Conservation (phyloP, 768 basidiomycete genomes). For the Suillus hirtellus region DNA sequence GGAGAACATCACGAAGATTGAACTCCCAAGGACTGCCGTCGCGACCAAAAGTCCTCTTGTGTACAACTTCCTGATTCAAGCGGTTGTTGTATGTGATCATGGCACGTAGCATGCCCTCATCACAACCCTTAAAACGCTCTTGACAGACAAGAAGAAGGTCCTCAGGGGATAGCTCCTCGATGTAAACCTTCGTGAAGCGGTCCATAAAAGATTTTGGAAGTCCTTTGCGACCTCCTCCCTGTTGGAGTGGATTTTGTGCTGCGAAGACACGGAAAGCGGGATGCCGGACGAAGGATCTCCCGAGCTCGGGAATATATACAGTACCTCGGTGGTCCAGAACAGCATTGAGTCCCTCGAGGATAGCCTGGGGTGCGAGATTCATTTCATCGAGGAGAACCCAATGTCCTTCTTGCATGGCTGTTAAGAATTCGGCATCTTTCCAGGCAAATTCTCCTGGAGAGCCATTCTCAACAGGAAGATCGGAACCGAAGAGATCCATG, state of each 20-base stretch:
- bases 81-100: constrained; percentile 85
- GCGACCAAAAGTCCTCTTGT: constrained; percentile 66
- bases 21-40: constrained; percentile 97
- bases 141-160: constrained; percentile 82
- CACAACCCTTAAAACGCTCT: constrained; percentile 65
- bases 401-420: constrained; percentile 89
- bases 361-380: constrained; percentile 96
- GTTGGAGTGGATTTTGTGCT: constrained; percentile 93
- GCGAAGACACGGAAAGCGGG: constrained; percentile 97
- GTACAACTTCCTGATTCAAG: constrained; percentile 66
- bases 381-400: constrained; percentile 99
- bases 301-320: constrained; percentile 93
- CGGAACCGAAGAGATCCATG: constrained; percentile 93
- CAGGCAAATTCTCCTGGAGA: constrained; percentile 91
- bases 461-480: constrained; percentile 92
- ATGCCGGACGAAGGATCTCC: constrained; percentile 83
- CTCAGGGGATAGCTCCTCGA: constrained; percentile 76
- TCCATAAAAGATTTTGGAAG: constrained; percentile 97
- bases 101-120: constrained; percentile 50
- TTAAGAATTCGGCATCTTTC: constrained; percentile 96
- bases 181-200: constrained; percentile 96
- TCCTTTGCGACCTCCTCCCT: constrained; percentile 97
- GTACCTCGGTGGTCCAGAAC: constrained; percentile 93
- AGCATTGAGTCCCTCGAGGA: constrained; percentile 96
- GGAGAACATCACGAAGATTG: constrained; percentile 90